A percentile compares a stretch with the other conserved stretches of the same genome.
Conservation (phyloP, 1,139 yeast species). For the Kluyveromyces marxianus region DNA sequence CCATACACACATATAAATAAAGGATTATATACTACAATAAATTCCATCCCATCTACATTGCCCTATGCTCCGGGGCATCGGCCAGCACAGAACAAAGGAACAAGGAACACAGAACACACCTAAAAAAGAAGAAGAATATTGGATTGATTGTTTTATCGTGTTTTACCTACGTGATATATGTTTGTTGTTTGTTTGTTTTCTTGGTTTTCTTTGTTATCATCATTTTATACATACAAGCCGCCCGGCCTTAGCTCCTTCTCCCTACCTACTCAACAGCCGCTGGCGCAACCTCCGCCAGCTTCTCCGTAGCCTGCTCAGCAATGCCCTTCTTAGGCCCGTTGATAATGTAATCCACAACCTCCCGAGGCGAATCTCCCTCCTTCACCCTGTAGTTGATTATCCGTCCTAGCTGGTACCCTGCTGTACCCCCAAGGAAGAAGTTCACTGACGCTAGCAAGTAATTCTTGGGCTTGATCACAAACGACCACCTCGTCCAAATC, state of each 20-base stretch:
- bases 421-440: conserved; percentile 86
- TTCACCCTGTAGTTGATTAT: conserved; percentile 54
- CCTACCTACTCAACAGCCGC: background rate
- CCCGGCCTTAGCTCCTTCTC: background rate
- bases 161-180: no score
- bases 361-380: conserved; percentile 43
- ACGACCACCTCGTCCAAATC: conserved; percentile 98
- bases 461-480: conserved; percentile 87
- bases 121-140: no score
- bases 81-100: no score
- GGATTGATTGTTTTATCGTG: no score
- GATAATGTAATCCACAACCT: conserved; percentile 52
- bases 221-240: background rate
- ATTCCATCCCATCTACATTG: no score
- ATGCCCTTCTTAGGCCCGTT: conserved; percentile 35
- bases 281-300: background rate
- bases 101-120: no score
- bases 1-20: no score
- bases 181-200: no score
- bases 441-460: conserved; percentile 84
- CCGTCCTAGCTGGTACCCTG: conserved; percentile 75
- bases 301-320: background rate
- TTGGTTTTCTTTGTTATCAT: background rate
- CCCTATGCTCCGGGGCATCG: no score
- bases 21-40: no score